Conservation (phyloP, 345 rosid species). For the Populus deltoides region DNA sequence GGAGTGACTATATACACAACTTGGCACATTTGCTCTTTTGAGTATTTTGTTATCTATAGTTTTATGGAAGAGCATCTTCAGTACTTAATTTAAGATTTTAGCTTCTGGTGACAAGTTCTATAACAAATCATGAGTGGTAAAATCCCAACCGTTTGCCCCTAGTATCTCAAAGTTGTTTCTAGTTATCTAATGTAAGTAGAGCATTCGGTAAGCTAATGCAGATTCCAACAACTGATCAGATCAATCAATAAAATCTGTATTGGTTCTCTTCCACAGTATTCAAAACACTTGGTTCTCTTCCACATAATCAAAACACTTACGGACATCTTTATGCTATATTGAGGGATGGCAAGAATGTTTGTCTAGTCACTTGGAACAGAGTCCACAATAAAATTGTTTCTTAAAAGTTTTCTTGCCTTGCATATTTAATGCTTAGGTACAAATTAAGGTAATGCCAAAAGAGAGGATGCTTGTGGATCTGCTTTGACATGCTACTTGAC, state of each 20-base stretch:
- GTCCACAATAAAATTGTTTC: background rate
- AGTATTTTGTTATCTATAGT: background rate
- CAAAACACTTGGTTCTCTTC: background rate
- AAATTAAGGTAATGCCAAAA: background rate
- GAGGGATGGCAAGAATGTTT: background rate
- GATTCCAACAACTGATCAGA: background rate
- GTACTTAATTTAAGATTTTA: background rate
- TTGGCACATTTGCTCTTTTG: background rate
- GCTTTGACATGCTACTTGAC: background rate
- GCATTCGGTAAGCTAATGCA: background rate
- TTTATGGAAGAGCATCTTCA: background rate
- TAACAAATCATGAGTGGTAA: background rate
- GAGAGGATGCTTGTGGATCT: background rate
- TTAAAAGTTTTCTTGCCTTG: background rate
- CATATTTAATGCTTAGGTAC: background rate
- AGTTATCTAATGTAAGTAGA: background rate
- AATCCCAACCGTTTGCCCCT: background rate
- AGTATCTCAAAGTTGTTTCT: background rate
- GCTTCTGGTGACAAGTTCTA: background rate
- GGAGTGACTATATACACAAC: background rate
- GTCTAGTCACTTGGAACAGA: background rate
- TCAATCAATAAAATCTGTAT: too few species aligned
- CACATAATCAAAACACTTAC: background rate
- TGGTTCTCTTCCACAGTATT: background rate
- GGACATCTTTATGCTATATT: background rate